These are phyloP conservation scores for Solanum arcanum DNA, from an alignment of 257 asterid genomes.

Conservation along the genomic window DNA sequence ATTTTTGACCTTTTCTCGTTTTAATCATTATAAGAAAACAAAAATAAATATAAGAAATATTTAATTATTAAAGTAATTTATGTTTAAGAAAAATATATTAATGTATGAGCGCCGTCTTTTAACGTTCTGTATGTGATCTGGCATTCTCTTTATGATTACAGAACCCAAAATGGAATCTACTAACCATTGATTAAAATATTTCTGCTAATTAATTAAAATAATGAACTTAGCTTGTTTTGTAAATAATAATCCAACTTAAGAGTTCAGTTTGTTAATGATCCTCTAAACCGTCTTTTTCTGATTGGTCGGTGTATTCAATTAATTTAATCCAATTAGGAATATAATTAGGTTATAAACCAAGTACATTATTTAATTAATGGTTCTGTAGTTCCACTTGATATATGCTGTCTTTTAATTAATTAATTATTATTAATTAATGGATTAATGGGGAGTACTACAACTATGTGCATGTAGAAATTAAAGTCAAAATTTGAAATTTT, in stretches of 20 bases:
- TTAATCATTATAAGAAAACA: neutral
- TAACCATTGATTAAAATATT: neutral
- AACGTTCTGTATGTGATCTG: slow-evolving; percentile 27
- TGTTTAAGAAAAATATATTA: neutral
- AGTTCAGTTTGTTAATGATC: neutral
- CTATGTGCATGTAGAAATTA: neutral
- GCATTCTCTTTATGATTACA: neutral
- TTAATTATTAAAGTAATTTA: neutral
- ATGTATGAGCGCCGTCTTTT: neutral
- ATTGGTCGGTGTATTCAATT: slow-evolving; percentile 32
- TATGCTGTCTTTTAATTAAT: neutral
- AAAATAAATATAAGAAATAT: neutral
- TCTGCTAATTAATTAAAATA: slow-evolving; percentile 1
- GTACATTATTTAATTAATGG: neutral
- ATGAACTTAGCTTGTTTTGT: slow-evolving; percentile 11
- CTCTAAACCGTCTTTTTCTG: slow-evolving; percentile 24
- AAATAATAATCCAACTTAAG: neutral
- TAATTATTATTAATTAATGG: too few species aligned
- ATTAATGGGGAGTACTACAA: neutral
- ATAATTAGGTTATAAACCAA: neutral
- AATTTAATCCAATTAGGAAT: neutral
- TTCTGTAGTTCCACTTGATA: neutral
- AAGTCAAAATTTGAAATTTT: too few species aligned
- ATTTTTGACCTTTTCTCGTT: too few species aligned
- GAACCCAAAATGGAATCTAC: slow-evolving; percentile 20